A percentile compares a stretch with the other conserved stretches of the same genome.
Conservation (phyloP, 1,284 basidiomycete species). For the Ustilago sp. region DNA sequence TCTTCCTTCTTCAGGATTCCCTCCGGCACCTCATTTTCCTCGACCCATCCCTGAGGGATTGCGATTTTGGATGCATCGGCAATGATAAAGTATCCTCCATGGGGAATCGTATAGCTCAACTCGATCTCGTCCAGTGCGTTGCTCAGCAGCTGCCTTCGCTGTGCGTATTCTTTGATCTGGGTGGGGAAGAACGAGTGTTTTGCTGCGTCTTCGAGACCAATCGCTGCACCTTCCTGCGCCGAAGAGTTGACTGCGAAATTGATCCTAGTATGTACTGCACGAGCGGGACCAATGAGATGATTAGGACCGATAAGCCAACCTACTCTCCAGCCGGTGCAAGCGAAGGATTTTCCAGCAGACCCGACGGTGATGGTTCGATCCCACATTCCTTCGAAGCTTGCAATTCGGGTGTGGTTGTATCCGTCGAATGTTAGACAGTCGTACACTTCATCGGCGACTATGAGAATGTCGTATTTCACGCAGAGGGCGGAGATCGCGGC, state of each 20-base stretch:
- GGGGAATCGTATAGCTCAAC: conserved; percentile 76
- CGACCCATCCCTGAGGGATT: conserved; percentile 85
- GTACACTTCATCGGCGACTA: conserved; percentile 93
- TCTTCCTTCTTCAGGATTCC: conserved; percentile 82
- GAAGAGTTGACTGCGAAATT: conserved; percentile 94
- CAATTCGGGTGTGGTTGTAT: conserved; percentile 89
- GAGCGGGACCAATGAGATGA: conserved; percentile 84
- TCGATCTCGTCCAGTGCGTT: conserved; percentile 86
- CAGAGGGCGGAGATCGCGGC: conserved; percentile 85
- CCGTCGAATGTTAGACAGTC: conserved; percentile 91
- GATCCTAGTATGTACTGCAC: conserved; percentile 91
- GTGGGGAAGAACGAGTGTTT: conserved; percentile 82
- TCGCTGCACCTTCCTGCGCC: conserved; percentile 75
- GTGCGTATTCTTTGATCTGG: conserved; percentile 83
- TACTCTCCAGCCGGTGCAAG: conserved; percentile 96
- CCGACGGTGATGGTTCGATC: conserved; percentile 87
- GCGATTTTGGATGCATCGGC: conserved; percentile 85
- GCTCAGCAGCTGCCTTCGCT: conserved; percentile 80
- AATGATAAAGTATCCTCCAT: conserved; percentile 64
- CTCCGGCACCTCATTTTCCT: conserved; percentile 82
- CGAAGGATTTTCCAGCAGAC: conserved; percentile 86
- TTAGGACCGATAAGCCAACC: conserved; percentile 93
- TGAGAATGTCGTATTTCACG: conserved; percentile 90
- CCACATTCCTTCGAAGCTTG: conserved; percentile 86
- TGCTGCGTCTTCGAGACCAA: conserved; percentile 77